These are phyloP conservation scores for Ceratocystis harringtonii DNA, from an alignment of 2,329 filamentous ascomycete species.

Conservation along the genomic window DNA sequence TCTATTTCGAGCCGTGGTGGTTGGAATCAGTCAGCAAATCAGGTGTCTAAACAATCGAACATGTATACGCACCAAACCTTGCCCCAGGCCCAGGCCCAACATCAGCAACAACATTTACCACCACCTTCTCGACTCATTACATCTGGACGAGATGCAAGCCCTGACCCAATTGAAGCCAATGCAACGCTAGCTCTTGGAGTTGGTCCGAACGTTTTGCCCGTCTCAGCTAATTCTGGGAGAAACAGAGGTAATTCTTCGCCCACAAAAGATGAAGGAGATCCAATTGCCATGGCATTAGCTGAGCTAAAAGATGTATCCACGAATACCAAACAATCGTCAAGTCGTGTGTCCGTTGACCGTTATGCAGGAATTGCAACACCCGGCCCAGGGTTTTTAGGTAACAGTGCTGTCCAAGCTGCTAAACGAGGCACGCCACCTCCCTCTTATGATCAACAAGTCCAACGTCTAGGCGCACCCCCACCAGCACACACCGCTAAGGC, in stretches of 20 bases:
- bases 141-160: conserved; percentile 42
- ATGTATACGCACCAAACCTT: conserved; percentile 12
- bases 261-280: conserved; percentile 48
- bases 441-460: conserved; percentile 65
- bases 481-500: conserved; percentile 84
- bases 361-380: conserved; percentile 91
- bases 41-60: conserved; percentile 18
- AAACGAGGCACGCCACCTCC: conserved; percentile 70
- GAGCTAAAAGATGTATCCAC: conserved; percentile 73
- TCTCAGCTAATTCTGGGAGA: conserved; percentile 40
- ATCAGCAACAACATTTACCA: neutral
- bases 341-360: conserved; percentile 83
- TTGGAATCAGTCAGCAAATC: conserved; percentile 32
- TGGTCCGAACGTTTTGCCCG: conserved; percentile 90
- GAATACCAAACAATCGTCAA: conserved; percentile 55
- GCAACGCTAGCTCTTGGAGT: conserved; percentile 88
- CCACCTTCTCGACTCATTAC: conserved; percentile 25
- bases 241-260: conserved; percentile 21
- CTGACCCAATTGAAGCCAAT: conserved; percentile 78
- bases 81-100: conserved; percentile 1
- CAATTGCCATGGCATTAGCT: conserved; percentile 80
- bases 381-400: conserved; percentile 34
- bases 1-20: conserved; percentile 39
- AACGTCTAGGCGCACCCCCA: conserved; percentile 72
- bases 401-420: conserved; percentile 35